phyloP scores from a whole-genome alignment of 1,284 basidiomycete genomes.

The Moniliella sp. region DNA sequence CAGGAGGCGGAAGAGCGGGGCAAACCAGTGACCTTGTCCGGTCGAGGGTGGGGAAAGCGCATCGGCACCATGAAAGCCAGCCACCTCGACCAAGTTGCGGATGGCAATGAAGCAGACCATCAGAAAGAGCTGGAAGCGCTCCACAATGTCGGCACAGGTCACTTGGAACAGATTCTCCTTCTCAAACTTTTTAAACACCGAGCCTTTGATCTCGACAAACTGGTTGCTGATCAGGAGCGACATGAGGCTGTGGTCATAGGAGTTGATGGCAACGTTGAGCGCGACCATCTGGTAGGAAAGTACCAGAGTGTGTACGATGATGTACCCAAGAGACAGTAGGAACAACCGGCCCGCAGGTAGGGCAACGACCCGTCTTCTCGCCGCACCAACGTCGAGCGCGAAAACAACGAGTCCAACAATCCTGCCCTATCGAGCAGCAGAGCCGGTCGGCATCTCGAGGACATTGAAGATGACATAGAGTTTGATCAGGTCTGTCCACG shows the following conservation, averaged over 20 bases:
- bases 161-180: constrained; percentile 99
- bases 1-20: constrained; percentile 39
- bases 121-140: constrained; percentile 73
- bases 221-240: constrained; percentile 90
- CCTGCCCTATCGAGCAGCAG: constrained; percentile 89
- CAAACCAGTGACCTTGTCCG: too few relatives aligned
- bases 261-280: constrained; percentile 91
- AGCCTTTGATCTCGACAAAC: constrained; percentile 97
- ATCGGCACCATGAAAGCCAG: too few relatives aligned
- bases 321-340: constrained; percentile 58
- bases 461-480: constrained; percentile 96
- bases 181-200: constrained; percentile 96
- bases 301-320: constrained; percentile 58
- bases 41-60: constrained; percentile 23
- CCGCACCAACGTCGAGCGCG: constrained; percentile 60
- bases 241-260: constrained; percentile 83
- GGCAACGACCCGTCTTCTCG: constrained; percentile 35
- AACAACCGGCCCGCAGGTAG: constrained; percentile 62
- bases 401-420: constrained; percentile 88
- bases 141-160: constrained; percentile 69
- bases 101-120: constrained; percentile 82
- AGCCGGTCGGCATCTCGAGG: constrained; percentile 68
- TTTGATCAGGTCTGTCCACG: constrained; percentile 72
- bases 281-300: constrained; percentile 94
- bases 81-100: constrained; percentile 82